Conservation (phyloP, 352 stramenopile genomes). For the Pythium utonaiense region DNA sequence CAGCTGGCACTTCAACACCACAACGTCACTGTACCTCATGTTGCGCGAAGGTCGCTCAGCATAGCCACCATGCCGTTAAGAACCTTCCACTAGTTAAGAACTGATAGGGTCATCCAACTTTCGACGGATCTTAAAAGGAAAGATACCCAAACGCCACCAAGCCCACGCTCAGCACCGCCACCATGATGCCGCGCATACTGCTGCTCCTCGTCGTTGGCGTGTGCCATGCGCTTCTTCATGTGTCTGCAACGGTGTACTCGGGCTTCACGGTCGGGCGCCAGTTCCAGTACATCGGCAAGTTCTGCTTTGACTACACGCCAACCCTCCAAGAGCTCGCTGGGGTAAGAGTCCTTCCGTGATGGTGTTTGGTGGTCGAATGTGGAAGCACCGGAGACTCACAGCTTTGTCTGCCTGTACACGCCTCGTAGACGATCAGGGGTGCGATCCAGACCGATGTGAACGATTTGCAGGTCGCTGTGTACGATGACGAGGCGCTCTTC, state of each 20-base stretch:
- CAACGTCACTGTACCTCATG: not conserved
- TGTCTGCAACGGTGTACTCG: conserved; percentile 39
- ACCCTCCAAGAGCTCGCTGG: conserved; percentile 56
- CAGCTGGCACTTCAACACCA: conserved; percentile 1
- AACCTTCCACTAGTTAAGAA: not conserved
- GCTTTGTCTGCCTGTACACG: too few species aligned
- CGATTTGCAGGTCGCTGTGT: conserved; percentile 68
- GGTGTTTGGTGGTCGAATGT: not conserved
- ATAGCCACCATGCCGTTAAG: not conserved
- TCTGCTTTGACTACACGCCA: conserved; percentile 71
- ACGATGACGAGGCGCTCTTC: conserved; percentile 76
- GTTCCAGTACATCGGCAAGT: conserved; percentile 81
- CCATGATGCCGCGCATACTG: not conserved
- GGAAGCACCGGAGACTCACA: not conserved
- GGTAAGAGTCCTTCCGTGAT: conserved; percentile 21
- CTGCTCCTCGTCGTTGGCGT: conserved; percentile 9
- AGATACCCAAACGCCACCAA: conserved; percentile 3
- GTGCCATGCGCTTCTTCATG: not conserved
- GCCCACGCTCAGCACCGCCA: not conserved
- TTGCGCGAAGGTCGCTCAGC: not conserved
- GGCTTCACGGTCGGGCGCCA: conserved; percentile 64
- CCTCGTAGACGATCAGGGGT: conserved; percentile 44
- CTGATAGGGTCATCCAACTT: conserved; percentile 4
- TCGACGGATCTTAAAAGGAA: conserved; percentile 25
- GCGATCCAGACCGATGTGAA: conserved; percentile 61